Evolutionary conservation across 1,139 yeast genomes (phyloP), one percentile per base, ranked within the genome.

Genomic region (Yamadazyma jaroonii): DNA sequence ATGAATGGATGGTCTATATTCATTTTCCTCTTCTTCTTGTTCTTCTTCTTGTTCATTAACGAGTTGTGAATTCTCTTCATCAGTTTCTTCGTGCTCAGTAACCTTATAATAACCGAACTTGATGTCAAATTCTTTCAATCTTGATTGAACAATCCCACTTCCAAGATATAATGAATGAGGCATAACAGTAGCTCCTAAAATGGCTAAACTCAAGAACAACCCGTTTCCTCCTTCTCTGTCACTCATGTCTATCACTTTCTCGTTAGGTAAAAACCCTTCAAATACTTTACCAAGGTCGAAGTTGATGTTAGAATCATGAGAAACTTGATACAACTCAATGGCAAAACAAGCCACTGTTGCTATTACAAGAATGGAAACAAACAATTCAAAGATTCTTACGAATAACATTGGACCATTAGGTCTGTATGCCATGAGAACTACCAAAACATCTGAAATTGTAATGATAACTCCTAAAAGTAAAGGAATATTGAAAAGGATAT

Each of bases 151-250:
- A 40, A 92, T 72, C 1, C 97, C 96, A 0, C 95, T 85, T 1
- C 98, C 98, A 40, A 92, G 67, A 56, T 86, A 92, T 32, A 92
- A 67, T 1, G 95, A 84, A 59, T 92, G 98, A 3, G 98, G 98
- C 98, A 92, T 92, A 23, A 92, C 95, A 1, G 97, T 94, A 22
- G 97, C 97, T 14, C 98, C 98, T 38, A 92, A 68, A 38, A 92
- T 85, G 15, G 97, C 97, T 49, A 95, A 80, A 36, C 96, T 81
- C 30, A 88, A 67, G 56, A 86, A 92, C 31, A 90, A 67, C 0
- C 97, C 97, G 48, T 64, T 68, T 10, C 74, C 74, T 27, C 86
- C 82, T 42, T 82, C 79, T 38, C 69, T 50, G 39, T 87, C 86
- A n/a, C 62, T 57, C 62, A 67, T 61, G 44, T 69, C 75, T 27